phyloP scores from a whole-genome alignment of 805 yeast species.

The Saturnispora ahearnii region DNA sequence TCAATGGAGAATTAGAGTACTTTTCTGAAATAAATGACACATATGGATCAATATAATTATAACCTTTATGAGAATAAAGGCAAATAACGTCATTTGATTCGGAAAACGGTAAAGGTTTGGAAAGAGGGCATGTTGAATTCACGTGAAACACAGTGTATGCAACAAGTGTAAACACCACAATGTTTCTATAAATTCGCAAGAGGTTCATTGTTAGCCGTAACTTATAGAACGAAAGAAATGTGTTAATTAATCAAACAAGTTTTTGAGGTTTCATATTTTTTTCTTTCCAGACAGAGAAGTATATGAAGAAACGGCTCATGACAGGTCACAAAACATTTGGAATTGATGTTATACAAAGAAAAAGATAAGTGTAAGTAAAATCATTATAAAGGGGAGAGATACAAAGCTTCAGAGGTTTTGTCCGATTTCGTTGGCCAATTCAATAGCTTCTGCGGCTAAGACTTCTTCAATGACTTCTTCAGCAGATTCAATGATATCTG shows the following conservation, averaged over 20 bases:
- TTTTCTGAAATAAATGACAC: neutral
- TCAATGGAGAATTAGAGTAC: conserved; percentile 3
- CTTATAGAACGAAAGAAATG: neutral
- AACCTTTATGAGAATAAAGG: conserved; percentile 1
- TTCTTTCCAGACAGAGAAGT: neutral
- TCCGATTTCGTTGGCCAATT: conserved; percentile 10
- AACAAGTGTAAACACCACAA: neutral
- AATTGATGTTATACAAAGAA: neutral
- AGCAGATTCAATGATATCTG: conserved; percentile 8
- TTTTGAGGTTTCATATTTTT: neutral
- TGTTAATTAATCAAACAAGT: neutral
- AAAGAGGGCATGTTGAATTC: conserved; percentile 1
- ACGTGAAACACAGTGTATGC: conserved; percentile 2
- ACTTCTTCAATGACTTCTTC: conserved; percentile 6
- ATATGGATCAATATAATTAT: conserved; percentile 2
- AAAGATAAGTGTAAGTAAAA: neutral
- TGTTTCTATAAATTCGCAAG: neutral
- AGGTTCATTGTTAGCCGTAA: neutral
- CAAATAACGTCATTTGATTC: conserved; percentile 6
- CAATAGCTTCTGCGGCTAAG: conserved; percentile 4
- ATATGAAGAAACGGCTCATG: neutral
- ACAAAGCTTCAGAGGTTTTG: conserved; percentile 2
- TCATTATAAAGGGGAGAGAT: neutral
- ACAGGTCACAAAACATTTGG: neutral
- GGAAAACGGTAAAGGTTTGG: neutral